phyloP scores from a whole-genome alignment of 768 basidiomycete genomes.

The Russula sp. region DNA sequence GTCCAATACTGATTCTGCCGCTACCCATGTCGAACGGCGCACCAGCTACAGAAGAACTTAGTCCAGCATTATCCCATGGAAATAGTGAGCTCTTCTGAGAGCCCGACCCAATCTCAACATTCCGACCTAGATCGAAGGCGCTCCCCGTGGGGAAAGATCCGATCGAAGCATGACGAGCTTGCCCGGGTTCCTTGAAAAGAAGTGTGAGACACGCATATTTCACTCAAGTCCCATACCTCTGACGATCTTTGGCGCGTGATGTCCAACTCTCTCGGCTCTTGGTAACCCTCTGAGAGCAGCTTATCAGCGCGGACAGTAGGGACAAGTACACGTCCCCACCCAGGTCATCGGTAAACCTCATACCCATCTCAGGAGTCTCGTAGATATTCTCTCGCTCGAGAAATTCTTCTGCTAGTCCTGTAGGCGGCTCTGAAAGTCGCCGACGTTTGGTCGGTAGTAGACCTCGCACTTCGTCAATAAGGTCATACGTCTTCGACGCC shows the following conservation, averaged over 20 bases:
- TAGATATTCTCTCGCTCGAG: background rate
- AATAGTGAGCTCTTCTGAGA: conserved; percentile 70
- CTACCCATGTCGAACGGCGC: conserved; percentile 34
- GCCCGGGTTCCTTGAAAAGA: conserved; percentile 68
- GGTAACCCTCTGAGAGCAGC: background rate
- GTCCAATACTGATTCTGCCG: conserved; percentile 45
- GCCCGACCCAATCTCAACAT: conserved; percentile 36
- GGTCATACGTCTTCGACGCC: background rate
- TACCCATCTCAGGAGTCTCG: background rate
- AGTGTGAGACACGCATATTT: background rate
- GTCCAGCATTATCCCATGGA: conserved; percentile 78
- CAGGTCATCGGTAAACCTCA: background rate
- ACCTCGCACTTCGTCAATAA: conserved; percentile 29
- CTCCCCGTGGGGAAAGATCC: conserved; percentile 47
- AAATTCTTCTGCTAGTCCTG: background rate
- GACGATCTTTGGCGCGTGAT: conserved; percentile 44
- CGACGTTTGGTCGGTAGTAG: conserved; percentile 45
- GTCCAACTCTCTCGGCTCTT: conserved; percentile 18
- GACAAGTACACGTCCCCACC: background rate
- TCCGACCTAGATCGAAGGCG: conserved; percentile 39
- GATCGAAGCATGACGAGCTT: conserved; percentile 68
- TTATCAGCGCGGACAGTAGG: background rate
- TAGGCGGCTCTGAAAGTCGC: conserved; percentile 29
- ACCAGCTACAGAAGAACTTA: conserved; percentile 48
- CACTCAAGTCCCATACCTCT: conserved; percentile 39